Percentiles rank a stretch among this genome's conserved stretches.
These are phyloP conservation scores for Metahyphopichia silvanorum DNA, from an alignment of 805 yeast species.

Conservation along the genomic window DNA sequence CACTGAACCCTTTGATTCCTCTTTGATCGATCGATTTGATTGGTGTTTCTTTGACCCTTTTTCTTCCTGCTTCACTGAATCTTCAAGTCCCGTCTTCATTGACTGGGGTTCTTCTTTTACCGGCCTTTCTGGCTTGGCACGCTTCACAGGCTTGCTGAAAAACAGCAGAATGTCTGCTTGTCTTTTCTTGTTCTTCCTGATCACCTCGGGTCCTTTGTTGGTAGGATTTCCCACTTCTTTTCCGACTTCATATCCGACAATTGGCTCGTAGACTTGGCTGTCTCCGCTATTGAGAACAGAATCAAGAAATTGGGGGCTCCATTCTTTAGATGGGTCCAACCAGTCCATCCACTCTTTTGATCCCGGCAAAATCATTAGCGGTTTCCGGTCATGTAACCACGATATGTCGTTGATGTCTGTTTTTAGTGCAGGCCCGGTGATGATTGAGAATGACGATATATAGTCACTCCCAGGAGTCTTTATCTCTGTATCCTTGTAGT, in stretches of 20 bases:
- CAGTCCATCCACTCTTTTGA: constrained; percentile 58
- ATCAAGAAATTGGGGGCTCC: constrained; percentile 38
- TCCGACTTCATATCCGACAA: constrained; percentile 56
- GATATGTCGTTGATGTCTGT: constrained; percentile 46
- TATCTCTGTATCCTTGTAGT: constrained; percentile 18
- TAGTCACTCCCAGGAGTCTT: constrained; percentile 14
- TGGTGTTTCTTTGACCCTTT: background rate
- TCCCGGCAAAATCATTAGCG: constrained; percentile 62
- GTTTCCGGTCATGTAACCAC: constrained; percentile 80
- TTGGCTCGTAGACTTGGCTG: constrained; percentile 26
- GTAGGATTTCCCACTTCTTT: constrained; percentile 61
- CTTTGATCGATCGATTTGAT: too few relatives aligned
- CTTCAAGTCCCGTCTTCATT: constrained; percentile 4
- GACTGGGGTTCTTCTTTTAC: background rate
- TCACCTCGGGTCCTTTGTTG: constrained; percentile 43
- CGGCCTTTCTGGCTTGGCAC: constrained; percentile 6
- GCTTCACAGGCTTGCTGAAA: constrained; percentile 12
- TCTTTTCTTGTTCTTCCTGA: constrained; percentile 17
- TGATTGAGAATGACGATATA: constrained; percentile 57
- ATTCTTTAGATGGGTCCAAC: constrained; percentile 47
- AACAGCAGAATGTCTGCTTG: constrained; percentile 26
- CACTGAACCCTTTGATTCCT: constrained; percentile 2
- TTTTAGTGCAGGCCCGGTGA: constrained; percentile 62
- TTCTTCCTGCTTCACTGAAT: constrained; percentile 1
- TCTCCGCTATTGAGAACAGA: constrained; percentile 33